Conservation (phyloP, 2,329 filamentous ascomycete genomes). For the Colletotrichum acutatum region DNA sequence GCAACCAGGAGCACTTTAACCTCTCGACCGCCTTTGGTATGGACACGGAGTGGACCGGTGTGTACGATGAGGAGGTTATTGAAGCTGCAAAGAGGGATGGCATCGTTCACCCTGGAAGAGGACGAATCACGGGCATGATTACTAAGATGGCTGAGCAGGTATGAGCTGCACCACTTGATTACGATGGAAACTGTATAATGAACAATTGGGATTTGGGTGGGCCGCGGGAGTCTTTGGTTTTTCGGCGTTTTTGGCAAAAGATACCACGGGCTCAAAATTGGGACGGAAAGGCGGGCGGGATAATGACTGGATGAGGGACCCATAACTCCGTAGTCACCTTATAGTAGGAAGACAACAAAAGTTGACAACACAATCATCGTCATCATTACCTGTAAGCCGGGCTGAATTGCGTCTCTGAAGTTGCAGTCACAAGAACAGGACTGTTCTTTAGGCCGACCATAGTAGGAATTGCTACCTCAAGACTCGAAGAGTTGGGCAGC, state of each 20-base stretch:
- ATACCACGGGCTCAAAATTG: constrained; percentile 12
- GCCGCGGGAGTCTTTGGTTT: not conserved
- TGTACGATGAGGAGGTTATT: constrained; percentile 47
- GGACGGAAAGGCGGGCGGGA: not conserved
- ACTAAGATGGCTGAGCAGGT: constrained; percentile 19
- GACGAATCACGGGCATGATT: constrained; percentile 53
- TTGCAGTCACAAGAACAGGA: too few species aligned
- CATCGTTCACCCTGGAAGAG: constrained; percentile 47
- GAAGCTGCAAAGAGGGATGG: constrained; percentile 49
- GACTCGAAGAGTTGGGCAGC: too few species aligned
- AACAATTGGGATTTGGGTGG: not conserved
- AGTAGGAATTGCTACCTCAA: too few species aligned
- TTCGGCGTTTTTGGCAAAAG: not conserved
- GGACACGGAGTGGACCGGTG: constrained; percentile 48
- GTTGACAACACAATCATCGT: not conserved
- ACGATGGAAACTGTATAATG: not conserved
- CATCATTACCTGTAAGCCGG: too few species aligned
- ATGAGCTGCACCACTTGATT: not conserved
- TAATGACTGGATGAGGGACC: not conserved
- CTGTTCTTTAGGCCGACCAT: too few species aligned
- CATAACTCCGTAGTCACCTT: not conserved
- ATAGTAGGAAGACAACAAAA: not conserved
- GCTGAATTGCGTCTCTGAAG: too few species aligned
- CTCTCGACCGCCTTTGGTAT: constrained; percentile 48
- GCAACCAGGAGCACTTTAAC: constrained; percentile 41